Conservation (phyloP, 1,139 yeast genomes). For the Blastobotrys petasosporus region DNA sequence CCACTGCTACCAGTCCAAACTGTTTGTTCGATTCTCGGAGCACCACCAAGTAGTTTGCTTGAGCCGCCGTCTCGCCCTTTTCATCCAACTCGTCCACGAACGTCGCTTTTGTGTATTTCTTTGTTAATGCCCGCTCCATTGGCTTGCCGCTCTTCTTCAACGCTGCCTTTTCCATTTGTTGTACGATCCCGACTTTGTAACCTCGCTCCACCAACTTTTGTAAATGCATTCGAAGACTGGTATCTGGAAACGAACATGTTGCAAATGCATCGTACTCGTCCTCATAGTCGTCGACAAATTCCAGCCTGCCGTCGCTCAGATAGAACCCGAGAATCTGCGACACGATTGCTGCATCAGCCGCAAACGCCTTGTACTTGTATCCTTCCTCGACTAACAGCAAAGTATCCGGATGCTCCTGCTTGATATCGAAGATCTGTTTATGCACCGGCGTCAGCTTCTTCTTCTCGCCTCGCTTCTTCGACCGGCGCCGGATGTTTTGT, state of each 20-base stretch:
- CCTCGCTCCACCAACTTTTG: conserved; percentile 39
- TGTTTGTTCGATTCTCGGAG: conserved; percentile 10
- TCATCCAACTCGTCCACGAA: conserved; percentile 47
- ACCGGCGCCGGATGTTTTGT: conserved; percentile 8
- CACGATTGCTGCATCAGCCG: conserved; percentile 71
- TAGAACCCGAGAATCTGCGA: conserved; percentile 62
- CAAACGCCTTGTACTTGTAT: conserved; percentile 81
- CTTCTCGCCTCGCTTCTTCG: conserved; percentile 4
- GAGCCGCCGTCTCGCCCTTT: conserved; percentile 16
- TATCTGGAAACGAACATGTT: conserved; percentile 78
- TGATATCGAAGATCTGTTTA: conserved; percentile 63
- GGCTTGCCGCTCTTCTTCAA: conserved; percentile 54
- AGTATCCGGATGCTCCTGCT: conserved; percentile 54
- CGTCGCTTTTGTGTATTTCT: conserved; percentile 79
- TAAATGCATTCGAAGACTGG: conserved; percentile 62
- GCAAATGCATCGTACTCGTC: conserved; percentile 55
- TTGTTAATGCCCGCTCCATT: conserved; percentile 63
- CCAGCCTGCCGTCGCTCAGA: conserved; percentile 60
- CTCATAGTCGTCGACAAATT: conserved; percentile 43
- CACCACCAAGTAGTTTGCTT: conserved; percentile 26
- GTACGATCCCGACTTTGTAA: conserved; percentile 74
- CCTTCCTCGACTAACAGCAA: conserved; percentile 82
- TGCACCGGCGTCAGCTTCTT: conserved; percentile 26
- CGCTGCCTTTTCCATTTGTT: conserved; percentile 78
- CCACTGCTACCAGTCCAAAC: conserved; percentile 57